Evolutionary conservation across 208 protist genomes (phyloP).

Genomic region (Trypanosoma avium): DNA sequence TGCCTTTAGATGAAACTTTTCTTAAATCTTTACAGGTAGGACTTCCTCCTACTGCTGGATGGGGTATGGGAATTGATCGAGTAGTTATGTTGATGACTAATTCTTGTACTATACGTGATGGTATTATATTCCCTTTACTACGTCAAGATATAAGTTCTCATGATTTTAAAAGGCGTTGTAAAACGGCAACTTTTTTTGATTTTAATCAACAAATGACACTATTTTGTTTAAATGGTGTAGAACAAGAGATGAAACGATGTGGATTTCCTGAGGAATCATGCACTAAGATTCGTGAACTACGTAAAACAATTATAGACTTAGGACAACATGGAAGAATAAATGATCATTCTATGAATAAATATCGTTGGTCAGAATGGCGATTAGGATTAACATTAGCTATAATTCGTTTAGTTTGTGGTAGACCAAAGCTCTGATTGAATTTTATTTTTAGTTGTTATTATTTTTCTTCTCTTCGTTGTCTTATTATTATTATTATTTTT

Average conservation of each 20-base stretch:
- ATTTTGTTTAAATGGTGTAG: conserved; percentile 74
- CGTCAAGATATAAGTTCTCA: conserved; percentile 69
- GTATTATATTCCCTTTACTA: conserved; percentile 88
- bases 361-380: conserved; percentile 40
- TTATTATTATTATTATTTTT: too few species aligned
- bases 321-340: conserved; percentile 6
- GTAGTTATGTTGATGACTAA: conserved; percentile 93
- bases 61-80: conserved; percentile 96
- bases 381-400: conserved; percentile 63
- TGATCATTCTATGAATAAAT: conserved; percentile 8
- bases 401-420: conserved; percentile 67
- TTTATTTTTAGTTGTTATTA: conserved; percentile 9
- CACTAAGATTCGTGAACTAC: conserved; percentile 64
- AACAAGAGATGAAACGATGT: conserved; percentile 73
- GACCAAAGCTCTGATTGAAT: conserved; percentile 12
- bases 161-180: conserved; percentile 72
- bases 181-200: conserved; percentile 77
- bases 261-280: conserved; percentile 43
- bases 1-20: conserved; percentile 92
- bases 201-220: conserved; percentile 85
- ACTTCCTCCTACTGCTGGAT: conserved; percentile 94
- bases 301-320: conserved; percentile 52
- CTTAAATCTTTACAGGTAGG: conserved; percentile 94
- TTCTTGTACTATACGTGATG: conserved; percentile 79
- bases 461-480: conserved; percentile 21